Percentiles rank a stretch among this genome's conserved stretches.
These are phyloP conservation scores for Malania oleifera DNA, from an alignment of 164 flowering plant genomes.

Conservation along the genomic window DNA sequence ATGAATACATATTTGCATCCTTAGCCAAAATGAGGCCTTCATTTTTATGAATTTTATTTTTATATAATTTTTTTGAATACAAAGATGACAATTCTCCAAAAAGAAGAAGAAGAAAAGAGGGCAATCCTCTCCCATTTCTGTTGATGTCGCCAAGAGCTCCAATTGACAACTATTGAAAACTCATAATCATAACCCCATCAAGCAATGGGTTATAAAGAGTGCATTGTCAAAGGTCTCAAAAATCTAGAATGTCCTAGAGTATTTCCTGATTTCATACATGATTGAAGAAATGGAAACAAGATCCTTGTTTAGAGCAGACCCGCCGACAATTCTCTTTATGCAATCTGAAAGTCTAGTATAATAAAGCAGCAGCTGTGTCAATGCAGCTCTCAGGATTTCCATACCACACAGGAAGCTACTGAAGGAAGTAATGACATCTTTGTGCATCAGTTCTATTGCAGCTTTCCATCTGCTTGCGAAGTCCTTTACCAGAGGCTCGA, in stretches of 20 bases:
- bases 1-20: too few relatives aligned
- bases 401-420: constrained; percentile 96
- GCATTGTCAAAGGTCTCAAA: too few relatives aligned
- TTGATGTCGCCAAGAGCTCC: too few relatives aligned
- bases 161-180: too few relatives aligned
- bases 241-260: constrained; percentile 72
- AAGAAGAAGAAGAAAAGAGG: too few relatives aligned
- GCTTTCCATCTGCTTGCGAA: constrained; percentile 91
- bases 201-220: not conserved
- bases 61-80: too few relatives aligned
- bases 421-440: constrained; percentile 93
- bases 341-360: constrained; percentile 93
- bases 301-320: constrained; percentile 77
- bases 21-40: too few relatives aligned
- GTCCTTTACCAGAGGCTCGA: constrained; percentile 93
- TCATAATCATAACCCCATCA: too few relatives aligned
- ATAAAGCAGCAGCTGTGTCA: constrained; percentile 91
- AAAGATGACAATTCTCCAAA: too few relatives aligned
- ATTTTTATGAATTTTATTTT: too few relatives aligned
- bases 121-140: too few relatives aligned
- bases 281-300: constrained; percentile 85
- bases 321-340: constrained; percentile 76
- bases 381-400: constrained; percentile 94
- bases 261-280: constrained; percentile 92
- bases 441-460: constrained; percentile 97